phyloP scores from a whole-genome alignment of 306 rosid genomes.

The Lotus japonicus region DNA sequence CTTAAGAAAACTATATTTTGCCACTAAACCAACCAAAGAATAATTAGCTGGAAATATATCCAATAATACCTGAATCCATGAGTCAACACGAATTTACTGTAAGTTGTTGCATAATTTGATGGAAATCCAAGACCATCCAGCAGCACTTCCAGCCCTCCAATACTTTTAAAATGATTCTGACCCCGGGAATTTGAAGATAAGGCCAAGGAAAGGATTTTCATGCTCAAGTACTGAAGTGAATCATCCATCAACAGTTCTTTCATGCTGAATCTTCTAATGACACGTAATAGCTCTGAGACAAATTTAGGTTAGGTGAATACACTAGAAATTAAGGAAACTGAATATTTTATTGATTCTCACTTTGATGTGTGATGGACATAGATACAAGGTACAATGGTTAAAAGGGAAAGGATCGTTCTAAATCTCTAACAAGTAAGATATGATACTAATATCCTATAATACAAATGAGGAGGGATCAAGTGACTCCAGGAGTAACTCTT shows the following conservation, averaged over 20 bases:
- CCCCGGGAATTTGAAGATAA: slow-evolving; percentile 81
- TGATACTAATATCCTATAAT: no score
- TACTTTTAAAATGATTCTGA: slow-evolving; percentile 94
- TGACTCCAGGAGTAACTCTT: no score
- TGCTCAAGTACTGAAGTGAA: slow-evolving; percentile 65
- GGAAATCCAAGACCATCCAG: slow-evolving; percentile 94
- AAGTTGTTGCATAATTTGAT: slow-evolving; percentile 51
- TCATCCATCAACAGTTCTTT: slow-evolving; percentile 72
- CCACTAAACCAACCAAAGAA: slow-evolving; percentile 12
- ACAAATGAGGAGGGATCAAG: no score
- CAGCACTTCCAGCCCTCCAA: slow-evolving; percentile 97
- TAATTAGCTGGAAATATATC: slow-evolving; percentile 12
- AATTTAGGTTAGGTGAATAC: slow-evolving; percentile 28
- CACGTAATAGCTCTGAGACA: slow-evolving; percentile 78
- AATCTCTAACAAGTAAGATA: no score
- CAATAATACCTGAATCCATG: slow-evolving; percentile 57
- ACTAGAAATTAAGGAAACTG: background rate
- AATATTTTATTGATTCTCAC: no score
- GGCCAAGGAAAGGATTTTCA: slow-evolving; percentile 70
- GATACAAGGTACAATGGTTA: no score
- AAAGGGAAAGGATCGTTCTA: no score
- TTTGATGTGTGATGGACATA: no score
- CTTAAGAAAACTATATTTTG: slow-evolving; percentile 1
- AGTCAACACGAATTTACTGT: slow-evolving; percentile 33
- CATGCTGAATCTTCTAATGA: slow-evolving; percentile 78